Conservation (phyloP, 2,329 filamentous ascomycete genomes). For the Pezicula radicicola region DNA sequence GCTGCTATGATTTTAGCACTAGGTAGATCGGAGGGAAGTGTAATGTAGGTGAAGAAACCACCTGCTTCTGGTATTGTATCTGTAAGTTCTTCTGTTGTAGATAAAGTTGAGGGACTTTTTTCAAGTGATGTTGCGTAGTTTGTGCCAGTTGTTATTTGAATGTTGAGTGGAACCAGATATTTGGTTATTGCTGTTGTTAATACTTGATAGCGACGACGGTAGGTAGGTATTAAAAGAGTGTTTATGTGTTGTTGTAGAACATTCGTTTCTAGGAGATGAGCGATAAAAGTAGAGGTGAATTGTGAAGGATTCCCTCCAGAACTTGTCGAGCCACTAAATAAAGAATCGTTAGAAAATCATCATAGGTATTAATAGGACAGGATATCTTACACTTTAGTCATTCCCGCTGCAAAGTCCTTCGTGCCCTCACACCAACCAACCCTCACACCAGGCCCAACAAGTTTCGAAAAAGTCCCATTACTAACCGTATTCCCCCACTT, state of each 20-base stretch:
- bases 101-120: background rate
- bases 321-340: slow-evolving; percentile 14
- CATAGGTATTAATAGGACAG: slow-evolving; percentile 12
- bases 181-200: slow-evolving; percentile 18
- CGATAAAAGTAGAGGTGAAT: slow-evolving; percentile 28
- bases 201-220: slow-evolving; percentile 33
- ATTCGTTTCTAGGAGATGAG: slow-evolving; percentile 49
- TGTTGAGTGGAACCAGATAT: slow-evolving; percentile 18
- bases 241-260: slow-evolving; percentile 51
- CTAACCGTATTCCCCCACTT: slow-evolving; percentile 62
- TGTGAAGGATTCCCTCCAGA: slow-evolving; percentile 28
- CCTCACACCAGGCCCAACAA: slow-evolving; percentile 58
- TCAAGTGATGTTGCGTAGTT: background rate
- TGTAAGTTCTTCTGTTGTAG: background rate
- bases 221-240: slow-evolving; percentile 51
- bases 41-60: slow-evolving; percentile 65
- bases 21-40: slow-evolving; percentile 40
- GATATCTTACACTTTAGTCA: slow-evolving; percentile 42
- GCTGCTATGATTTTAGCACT: slow-evolving; percentile 41
- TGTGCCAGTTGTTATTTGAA: slow-evolving; percentile 11
- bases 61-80: slow-evolving; percentile 37
- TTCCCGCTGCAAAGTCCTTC: slow-evolving; percentile 46
- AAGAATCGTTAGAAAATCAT: background rate
- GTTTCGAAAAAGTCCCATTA: slow-evolving; percentile 67
- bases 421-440: slow-evolving; percentile 63